phyloP scores from a whole-genome alignment of 441 rosid species.

The Euphorbia celastroides region DNA sequence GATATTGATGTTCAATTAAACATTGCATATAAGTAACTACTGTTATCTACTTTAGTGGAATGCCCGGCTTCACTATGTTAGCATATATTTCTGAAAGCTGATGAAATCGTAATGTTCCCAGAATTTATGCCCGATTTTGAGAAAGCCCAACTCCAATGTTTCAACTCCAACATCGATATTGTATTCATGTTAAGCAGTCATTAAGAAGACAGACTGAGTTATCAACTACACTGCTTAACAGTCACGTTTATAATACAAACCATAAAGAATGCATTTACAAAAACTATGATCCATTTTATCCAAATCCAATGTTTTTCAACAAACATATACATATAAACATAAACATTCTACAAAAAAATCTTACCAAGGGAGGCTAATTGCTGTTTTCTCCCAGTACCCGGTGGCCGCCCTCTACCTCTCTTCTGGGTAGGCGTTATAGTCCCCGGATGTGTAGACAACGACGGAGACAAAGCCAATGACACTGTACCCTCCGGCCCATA shows the following conservation, averaged over 20 bases:
- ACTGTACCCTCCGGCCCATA: slow-evolving; percentile 80
- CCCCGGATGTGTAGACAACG: slow-evolving; percentile 51
- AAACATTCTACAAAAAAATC: slow-evolving; percentile 13
- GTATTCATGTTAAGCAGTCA: no score
- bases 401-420: slow-evolving; percentile 92
- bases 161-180: no score
- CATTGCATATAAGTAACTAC: neutral
- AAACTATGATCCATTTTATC: no score
- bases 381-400: slow-evolving; percentile 82
- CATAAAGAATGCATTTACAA: no score
- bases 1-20: neutral
- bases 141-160: no score
- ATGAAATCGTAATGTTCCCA: no score
- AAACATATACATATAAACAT: neutral
- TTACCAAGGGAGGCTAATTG: slow-evolving; percentile 63
- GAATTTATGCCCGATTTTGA: no score
- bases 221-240: no score
- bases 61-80: neutral
- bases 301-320: no score
- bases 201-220: no score
- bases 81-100: neutral
- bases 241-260: no score
- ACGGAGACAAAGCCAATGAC: slow-evolving; percentile 79
- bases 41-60: neutral
- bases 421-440: slow-evolving; percentile 56